These are phyloP conservation scores for Flueggea neowawraea DNA, from an alignment of 441 rosid genomes.

Conservation along the genomic window DNA sequence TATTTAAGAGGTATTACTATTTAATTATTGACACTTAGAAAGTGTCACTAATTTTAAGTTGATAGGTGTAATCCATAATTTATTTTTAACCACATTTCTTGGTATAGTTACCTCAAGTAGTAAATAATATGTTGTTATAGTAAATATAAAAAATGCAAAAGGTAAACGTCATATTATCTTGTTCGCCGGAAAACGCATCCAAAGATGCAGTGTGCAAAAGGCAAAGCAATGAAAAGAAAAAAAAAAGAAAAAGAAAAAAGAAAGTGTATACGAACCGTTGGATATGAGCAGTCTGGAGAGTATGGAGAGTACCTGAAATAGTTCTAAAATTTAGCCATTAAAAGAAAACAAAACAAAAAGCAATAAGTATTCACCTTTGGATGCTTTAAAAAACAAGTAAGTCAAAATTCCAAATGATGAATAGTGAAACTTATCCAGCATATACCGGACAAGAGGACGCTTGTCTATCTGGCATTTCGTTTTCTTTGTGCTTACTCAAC, in stretches of 20 bases:
- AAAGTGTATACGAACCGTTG: constrained; percentile 58
- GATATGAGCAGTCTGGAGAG: constrained; percentile 85
- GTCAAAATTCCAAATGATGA: neutral
- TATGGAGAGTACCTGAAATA: constrained; percentile 74
- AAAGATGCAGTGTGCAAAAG: constrained; percentile 13
- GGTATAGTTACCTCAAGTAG: too few species aligned
- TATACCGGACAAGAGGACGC: neutral
- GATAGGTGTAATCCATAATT: too few species aligned
- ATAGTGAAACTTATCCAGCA: neutral
- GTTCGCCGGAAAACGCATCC: constrained; percentile 5
- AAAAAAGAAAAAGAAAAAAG: constrained; percentile 11
- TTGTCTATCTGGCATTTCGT: too few species aligned
- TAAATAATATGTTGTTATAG: too few species aligned
- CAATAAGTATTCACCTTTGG: constrained; percentile 3
- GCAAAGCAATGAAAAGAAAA: constrained; percentile 2
- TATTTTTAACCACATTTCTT: too few species aligned
- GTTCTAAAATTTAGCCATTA: neutral
- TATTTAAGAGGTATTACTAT: too few species aligned
- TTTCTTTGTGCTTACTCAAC: too few species aligned
- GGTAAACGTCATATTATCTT: too few species aligned
- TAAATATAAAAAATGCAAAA: too few species aligned
- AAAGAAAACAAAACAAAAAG: neutral
- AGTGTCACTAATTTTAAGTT: too few species aligned
- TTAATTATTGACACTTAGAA: too few species aligned
- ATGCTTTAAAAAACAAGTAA: neutral